phyloP scores from a whole-genome alignment of 495 filamentous ascomycete species.

The Coniosporium apollinis region DNA sequence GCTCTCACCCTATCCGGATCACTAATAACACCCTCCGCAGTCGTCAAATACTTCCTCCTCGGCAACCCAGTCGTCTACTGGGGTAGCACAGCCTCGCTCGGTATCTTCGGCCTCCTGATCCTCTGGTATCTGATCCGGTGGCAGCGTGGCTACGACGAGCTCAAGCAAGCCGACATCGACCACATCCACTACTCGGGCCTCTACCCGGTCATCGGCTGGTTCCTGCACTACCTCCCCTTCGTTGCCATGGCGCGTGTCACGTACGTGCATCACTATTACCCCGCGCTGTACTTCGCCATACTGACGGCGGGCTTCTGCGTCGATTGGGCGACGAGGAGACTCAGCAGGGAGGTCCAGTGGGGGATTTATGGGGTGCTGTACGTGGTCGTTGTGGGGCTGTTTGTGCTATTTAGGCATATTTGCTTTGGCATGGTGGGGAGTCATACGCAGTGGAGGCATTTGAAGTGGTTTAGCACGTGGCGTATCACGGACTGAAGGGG shows the following conservation, averaged over 20 bases:
- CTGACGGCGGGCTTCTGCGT: conserved; percentile 72
- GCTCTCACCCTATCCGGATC: neutral
- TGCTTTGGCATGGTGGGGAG: conserved; percentile 88
- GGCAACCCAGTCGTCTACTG: conserved; percentile 95
- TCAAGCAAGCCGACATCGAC: conserved; percentile 63
- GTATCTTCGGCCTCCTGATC: conserved; percentile 50
- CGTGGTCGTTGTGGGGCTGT: conserved; percentile 53
- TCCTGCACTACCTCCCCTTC: conserved; percentile 91
- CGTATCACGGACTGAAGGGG: conserved; percentile 47
- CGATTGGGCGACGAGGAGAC: conserved; percentile 59
- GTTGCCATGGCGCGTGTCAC: conserved; percentile 95
- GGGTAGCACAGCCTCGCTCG: conserved; percentile 69
- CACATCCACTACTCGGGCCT: conserved; percentile 86
- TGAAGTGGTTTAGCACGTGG: conserved; percentile 76
- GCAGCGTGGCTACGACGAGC: conserved; percentile 85
- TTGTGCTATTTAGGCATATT: conserved; percentile 81
- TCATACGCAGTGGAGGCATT: conserved; percentile 68
- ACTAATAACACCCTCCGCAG: conserved; percentile 9
- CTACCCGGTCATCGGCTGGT: conserved; percentile 87
- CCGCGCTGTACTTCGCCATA: conserved; percentile 96
- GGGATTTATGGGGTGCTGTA: conserved; percentile 57
- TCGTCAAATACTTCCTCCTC: conserved; percentile 94
- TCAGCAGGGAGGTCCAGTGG: conserved; percentile 41
- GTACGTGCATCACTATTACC: conserved; percentile 98
- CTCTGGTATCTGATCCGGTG: conserved; percentile 83